phyloP scores from a whole-genome alignment of 768 basidiomycete genomes.

The Saitozyma podzolica region DNA sequence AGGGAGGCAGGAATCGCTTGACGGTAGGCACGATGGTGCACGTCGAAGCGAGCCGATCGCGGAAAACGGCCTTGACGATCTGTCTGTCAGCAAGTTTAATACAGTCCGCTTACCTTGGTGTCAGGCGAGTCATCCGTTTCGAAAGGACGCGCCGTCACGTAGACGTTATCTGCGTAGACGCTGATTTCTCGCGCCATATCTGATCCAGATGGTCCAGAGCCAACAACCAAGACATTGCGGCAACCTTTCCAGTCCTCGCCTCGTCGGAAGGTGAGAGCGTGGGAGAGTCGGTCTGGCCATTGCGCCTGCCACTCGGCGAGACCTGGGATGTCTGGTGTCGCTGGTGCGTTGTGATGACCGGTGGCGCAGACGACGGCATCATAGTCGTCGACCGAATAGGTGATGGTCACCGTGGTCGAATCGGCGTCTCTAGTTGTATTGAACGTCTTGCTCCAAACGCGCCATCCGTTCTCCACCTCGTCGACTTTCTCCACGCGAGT shows the following conservation, averaged over 20 bases:
- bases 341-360: slow-evolving; percentile 36
- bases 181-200: slow-evolving; percentile 55
- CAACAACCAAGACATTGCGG: slow-evolving; percentile 47
- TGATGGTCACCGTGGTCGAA: slow-evolving; percentile 17
- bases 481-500: slow-evolving; percentile 59
- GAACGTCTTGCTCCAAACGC: background rate
- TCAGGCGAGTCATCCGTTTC: too few species aligned
- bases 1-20: too few species aligned
- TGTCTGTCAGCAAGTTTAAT: too few species aligned
- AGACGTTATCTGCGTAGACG: slow-evolving; percentile 51
- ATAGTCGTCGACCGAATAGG: slow-evolving; percentile 11
- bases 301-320: slow-evolving; percentile 54
- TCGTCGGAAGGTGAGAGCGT: background rate
- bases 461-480: slow-evolving; percentile 48
- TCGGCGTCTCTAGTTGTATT: too few species aligned
- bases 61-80: too few species aligned
- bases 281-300: background rate
- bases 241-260: background rate
- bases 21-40: too few species aligned
- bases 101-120: too few species aligned
- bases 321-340: slow-evolving; percentile 52
- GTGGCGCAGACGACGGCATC: slow-evolving; percentile 49
- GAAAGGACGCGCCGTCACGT: slow-evolving; percentile 22
- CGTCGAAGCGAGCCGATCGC: too few species aligned
- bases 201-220: slow-evolving; percentile 54